phyloP scores from a whole-genome alignment of 805 yeast species.

The Phaffomyces opuntiae region DNA sequence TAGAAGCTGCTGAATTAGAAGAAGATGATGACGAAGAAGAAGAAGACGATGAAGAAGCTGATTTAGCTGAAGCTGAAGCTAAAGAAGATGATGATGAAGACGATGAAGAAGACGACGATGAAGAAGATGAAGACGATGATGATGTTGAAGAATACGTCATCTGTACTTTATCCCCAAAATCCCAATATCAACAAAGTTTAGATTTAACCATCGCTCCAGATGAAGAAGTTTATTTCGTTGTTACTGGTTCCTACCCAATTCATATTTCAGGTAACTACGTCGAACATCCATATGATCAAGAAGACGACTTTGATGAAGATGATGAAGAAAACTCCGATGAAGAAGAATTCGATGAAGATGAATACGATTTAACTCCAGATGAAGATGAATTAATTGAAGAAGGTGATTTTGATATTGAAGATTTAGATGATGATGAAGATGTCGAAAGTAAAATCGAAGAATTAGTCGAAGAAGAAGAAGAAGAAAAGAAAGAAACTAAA shows the following conservation, averaged over 20 bases:
- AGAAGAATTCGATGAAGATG: conserved; percentile 27
- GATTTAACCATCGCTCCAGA: conserved; percentile 88
- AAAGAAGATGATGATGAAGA: conserved; percentile 46
- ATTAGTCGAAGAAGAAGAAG: conserved; percentile 50
- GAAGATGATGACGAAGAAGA: conserved; percentile 36
- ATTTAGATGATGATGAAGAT: conserved; percentile 54
- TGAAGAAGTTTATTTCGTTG: conserved; percentile 91
- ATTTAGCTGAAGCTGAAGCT: conserved; percentile 43
- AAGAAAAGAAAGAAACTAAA: conserved; percentile 21
- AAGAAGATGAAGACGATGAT: conserved; percentile 49
- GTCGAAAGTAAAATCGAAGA: conserved; percentile 70
- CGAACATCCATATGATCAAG: conserved; percentile 88
- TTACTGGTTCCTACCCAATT: conserved; percentile 90
- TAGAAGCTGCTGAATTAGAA: conserved; percentile 21
- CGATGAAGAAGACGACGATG: conserved; percentile 13
- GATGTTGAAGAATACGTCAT: conserved; percentile 79
- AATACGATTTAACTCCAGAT: conserved; percentile 67
- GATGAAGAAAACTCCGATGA: conserved; percentile 28
- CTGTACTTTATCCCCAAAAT: conserved; percentile 84
- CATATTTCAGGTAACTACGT: conserved; percentile 93
- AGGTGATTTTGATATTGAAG: conserved; percentile 35
- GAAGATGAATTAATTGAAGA: conserved; percentile 55
- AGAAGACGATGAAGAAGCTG: no score
- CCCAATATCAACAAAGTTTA: conserved; percentile 81
- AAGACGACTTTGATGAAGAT: conserved; percentile 38